These are phyloP conservation scores for Edaphochlamys debaryana DNA, from an alignment of 139 green algal genomes.

Conservation along the genomic window DNA sequence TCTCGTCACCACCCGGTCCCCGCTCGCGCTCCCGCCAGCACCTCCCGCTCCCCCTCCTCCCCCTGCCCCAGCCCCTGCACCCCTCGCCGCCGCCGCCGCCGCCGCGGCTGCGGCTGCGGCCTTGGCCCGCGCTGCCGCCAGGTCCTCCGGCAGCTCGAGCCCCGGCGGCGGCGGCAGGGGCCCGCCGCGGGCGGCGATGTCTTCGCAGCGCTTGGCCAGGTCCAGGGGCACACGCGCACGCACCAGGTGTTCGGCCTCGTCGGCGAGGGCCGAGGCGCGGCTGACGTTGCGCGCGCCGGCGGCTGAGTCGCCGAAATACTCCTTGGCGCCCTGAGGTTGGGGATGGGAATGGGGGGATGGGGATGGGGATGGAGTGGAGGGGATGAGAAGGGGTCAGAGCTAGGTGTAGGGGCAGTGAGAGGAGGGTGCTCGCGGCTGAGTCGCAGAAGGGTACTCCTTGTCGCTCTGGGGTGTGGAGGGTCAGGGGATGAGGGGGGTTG, in stretches of 20 bases:
- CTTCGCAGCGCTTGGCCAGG: slow-evolving; percentile 60
- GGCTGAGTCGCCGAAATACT: background rate
- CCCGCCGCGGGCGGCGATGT: slow-evolving; percentile 57
- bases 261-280: slow-evolving; percentile 55
- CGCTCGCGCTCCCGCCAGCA: background rate
- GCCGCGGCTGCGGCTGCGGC: background rate
- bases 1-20: background rate
- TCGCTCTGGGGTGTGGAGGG: no score
- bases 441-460: no score
- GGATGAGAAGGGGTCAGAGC: no score
- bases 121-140: slow-evolving; percentile 32
- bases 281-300: slow-evolving; percentile 37
- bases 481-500: no score
- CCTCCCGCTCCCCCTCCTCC: background rate
- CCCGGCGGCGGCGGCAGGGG: slow-evolving; percentile 56
- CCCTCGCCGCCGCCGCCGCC: background rate
- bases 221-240: slow-evolving; percentile 46
- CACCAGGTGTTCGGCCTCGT: slow-evolving; percentile 57
- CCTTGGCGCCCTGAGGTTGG: background rate
- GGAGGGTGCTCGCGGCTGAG: no score
- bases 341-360: no score
- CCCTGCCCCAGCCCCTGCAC: background rate
- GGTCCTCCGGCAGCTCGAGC: slow-evolving; percentile 15
- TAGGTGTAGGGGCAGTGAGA: no score
- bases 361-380: no score